Evolutionary conservation across 768 basidiomycete genomes (phyloP), one percentile per base, ranked within the genome.

Genomic region (Royoungia palumana): DNA sequence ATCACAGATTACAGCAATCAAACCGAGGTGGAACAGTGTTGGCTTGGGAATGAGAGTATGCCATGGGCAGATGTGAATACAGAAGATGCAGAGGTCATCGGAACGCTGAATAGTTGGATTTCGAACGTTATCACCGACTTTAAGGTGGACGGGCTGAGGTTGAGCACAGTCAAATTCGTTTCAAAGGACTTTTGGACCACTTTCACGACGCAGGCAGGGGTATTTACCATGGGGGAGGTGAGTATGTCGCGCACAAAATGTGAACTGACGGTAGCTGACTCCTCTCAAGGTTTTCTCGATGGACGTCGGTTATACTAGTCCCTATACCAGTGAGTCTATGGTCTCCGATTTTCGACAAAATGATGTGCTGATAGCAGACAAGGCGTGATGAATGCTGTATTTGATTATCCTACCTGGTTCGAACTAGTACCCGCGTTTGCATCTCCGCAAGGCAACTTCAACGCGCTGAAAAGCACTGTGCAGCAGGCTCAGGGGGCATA

Each of bases 41-140:
- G 81, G 80, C 70, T 83, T 5, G 82, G 82, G 14, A 78, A 81
- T 54, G 58, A 62, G 27, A 65, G 57, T 24, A 68, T 82, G 54
- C 76, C 82, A n/a, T 71, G 81, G 35, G 72, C 75, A 4, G 82
- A 84, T 51, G 61, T 84, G 46, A 70, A 83, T 66, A 84, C 82
- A 1, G 79, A 82, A 55, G 63, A 75, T 46, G 41, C 66, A 16
- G 59, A 58, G 4, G 74, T 83, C n/a, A 65, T 77, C 34, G 53
- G 55, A 34, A 70, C 65, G 35, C 70, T 73, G 63, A 73, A 77
- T 49, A 54, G 44, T 22, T 83, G 80, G 80, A 72, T 83, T 38
- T 61, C 58, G 13, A 55, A 68, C 25, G 65, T 81, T 11, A 76
- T 81, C 5, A 41, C 62, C 21, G 70, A 72, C 38, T 83, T 81